phyloP scores from a whole-genome alignment of 441 rosid genomes.

The Hura crepitans region DNA sequence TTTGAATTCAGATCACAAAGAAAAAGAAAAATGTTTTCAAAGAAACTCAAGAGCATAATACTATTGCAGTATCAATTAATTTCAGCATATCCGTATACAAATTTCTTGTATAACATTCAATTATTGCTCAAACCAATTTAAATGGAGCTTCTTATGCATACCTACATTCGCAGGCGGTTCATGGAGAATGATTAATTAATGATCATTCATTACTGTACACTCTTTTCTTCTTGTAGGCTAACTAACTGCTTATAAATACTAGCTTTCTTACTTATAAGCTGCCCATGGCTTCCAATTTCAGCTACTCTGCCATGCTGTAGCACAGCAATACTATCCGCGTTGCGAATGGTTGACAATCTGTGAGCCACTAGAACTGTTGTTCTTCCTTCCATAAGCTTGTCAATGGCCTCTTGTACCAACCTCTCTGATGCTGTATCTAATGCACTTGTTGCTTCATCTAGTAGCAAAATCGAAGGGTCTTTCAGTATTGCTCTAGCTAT shows the following conservation, averaged over 20 bases:
- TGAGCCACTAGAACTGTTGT: constrained; percentile 78
- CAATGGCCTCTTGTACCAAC: constrained; percentile 63
- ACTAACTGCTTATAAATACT: constrained; percentile 57
- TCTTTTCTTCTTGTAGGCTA: constrained; percentile 44
- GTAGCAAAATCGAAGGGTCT: constrained; percentile 63
- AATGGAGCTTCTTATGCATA: not conserved
- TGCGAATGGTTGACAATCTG: constrained; percentile 55
- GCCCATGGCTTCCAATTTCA: constrained; percentile 64
- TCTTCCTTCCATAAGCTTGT: constrained; percentile 62
- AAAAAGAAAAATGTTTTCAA: not conserved
- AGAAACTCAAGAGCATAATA: not conserved
- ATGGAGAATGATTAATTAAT: not conserved
- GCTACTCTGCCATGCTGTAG: constrained; percentile 56
- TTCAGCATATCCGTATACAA: not conserved
- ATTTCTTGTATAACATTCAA: not conserved
- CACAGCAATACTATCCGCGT: constrained; percentile 56
- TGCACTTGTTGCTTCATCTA: constrained; percentile 83
- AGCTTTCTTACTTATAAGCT: constrained; percentile 40
- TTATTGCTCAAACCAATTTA: not conserved
- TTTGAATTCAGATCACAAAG: not conserved
- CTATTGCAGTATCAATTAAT: not conserved
- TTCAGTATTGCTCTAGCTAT: constrained; percentile 71
- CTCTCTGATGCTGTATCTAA: constrained; percentile 65
- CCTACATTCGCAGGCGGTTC: not conserved
- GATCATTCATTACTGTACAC: not conserved